phyloP scores from a whole-genome alignment of 2,329 filamentous ascomycete genomes.

The Neocucurbitaria cava region DNA sequence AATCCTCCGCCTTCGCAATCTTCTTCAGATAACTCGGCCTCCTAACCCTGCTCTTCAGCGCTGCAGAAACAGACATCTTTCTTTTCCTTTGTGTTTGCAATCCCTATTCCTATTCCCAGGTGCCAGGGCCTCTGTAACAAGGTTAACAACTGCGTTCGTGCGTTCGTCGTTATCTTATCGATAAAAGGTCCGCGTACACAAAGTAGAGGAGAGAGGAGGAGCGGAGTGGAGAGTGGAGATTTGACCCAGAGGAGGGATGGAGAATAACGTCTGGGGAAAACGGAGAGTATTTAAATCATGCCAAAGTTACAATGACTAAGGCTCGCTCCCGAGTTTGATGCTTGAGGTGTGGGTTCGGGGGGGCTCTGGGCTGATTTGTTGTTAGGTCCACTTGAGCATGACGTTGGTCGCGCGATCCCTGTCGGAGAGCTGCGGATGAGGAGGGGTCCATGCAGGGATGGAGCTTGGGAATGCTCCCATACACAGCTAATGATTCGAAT shows the following conservation, averaged over 20 bases:
- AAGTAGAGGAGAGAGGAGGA: not conserved
- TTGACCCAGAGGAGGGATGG: not conserved
- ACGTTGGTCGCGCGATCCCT: slow-evolving; percentile 1
- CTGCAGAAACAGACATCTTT: slow-evolving; percentile 67
- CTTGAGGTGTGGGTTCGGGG: too few species aligned
- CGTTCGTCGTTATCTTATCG: slow-evolving; percentile 1
- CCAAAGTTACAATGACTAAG: not conserved
- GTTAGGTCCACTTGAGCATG: not conserved
- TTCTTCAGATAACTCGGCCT: slow-evolving; percentile 81
- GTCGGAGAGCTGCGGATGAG: slow-evolving; percentile 1
- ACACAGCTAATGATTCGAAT: not conserved
- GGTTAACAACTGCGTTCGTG: too few species aligned
- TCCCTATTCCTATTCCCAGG: not conserved
- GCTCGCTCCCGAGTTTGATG: too few species aligned
- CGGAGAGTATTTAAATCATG: slow-evolving; percentile 1
- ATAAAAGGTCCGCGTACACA: not conserved
- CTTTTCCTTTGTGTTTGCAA: not conserved
- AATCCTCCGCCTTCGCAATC: slow-evolving; percentile 78
- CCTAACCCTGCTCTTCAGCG: slow-evolving; percentile 76
- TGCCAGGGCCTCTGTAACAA: not conserved
- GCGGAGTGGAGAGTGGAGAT: not conserved
- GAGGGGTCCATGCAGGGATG: not conserved
- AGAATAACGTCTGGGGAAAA: not conserved
- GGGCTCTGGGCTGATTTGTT: slow-evolving; percentile 1
- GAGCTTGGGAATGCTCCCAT: not conserved